Percentiles rank a stretch among this genome's conserved stretches.
These are phyloP conservation scores for Sugiyamaella pinicola DNA, from an alignment of 1,139 yeast genomes.

Conservation along the genomic window DNA sequence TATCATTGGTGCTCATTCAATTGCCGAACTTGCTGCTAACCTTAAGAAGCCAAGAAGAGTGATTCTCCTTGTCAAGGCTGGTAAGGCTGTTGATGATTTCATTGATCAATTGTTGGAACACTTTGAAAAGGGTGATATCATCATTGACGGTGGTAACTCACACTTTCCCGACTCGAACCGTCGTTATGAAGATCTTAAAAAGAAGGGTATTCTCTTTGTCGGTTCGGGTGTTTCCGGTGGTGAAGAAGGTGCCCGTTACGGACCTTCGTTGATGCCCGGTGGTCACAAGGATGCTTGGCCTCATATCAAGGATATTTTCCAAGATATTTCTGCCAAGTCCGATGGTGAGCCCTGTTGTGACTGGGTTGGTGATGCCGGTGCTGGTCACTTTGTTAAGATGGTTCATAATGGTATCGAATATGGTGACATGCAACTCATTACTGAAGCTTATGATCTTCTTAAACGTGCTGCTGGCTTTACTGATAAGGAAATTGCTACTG, in stretches of 20 bases:
- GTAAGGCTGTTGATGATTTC: constrained; percentile 90
- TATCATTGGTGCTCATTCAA: constrained; percentile 92
- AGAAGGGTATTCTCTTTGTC: constrained; percentile 86
- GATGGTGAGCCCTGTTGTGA: constrained; percentile 99
- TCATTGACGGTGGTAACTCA: constrained; percentile 99
- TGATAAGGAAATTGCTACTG: constrained; percentile 92
- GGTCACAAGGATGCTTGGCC: constrained; percentile 99
- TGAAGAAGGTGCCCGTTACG: constrained; percentile 99
- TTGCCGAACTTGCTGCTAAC: constrained; percentile 83
- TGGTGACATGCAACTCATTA: constrained; percentile 99
- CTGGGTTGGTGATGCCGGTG: constrained; percentile 99
- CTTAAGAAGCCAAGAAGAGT: constrained; percentile 97
- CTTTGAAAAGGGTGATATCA: constrained; percentile 95
- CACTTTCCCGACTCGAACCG: constrained; percentile 99
- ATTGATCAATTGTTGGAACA: constrained; percentile 85
- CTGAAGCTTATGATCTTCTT: constrained; percentile 96
- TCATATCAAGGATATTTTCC: constrained; percentile 94
- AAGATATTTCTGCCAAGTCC: constrained; percentile 90
- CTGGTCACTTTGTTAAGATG: constrained; percentile 99
- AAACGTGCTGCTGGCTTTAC: constrained; percentile 91
- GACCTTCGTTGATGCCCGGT: constrained; percentile 99
- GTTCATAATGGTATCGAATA: constrained; percentile 99
- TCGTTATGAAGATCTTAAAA: constrained; percentile 86
- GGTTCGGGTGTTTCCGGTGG: constrained; percentile 99
- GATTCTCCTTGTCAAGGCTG: constrained; percentile 94